phyloP scores from a whole-genome alignment of 2,329 filamentous ascomycete species.

The Penicillium sclerotiorum region DNA sequence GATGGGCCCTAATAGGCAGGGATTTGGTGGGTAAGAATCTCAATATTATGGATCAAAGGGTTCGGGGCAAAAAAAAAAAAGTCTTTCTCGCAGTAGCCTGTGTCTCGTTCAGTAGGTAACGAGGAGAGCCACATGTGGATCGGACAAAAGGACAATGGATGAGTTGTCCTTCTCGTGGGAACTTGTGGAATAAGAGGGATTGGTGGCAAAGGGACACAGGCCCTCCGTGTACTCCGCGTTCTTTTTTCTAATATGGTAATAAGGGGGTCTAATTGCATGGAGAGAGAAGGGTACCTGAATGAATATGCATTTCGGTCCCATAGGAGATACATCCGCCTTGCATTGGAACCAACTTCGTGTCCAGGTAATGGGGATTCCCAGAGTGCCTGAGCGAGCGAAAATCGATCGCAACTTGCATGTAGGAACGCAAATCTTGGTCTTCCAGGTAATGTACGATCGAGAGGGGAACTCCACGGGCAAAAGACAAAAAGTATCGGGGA shows the following conservation, averaged over 20 bases:
- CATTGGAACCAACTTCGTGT: conserved; percentile 23
- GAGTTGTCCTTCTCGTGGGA: conserved; percentile 5
- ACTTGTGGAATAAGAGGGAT: neutral
- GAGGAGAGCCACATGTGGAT: conserved; percentile 1
- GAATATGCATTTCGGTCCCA: conserved; percentile 10
- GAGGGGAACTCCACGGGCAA: conserved; percentile 20
- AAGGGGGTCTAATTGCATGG: conserved; percentile 8
- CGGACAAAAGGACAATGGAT: neutral
- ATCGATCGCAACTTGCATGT: conserved; percentile 11
- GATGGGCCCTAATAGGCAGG: conserved; percentile 2
- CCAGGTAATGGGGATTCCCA: conserved; percentile 22
- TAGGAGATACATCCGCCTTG: conserved; percentile 22
- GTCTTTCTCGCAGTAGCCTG: neutral
- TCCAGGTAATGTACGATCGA: conserved; percentile 10
- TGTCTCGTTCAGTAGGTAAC: neutral
- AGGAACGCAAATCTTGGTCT: conserved; percentile 5
- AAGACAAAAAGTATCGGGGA: conserved; percentile 10
- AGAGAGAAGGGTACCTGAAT: conserved; percentile 23
- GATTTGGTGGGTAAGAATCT: neutral
- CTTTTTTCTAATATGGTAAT: neutral
- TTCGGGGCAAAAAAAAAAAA: neutral
- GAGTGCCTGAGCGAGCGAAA: conserved; percentile 2
- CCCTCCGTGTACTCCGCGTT: neutral
- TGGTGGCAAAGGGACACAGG: neutral
- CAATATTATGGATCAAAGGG: neutral